Percentiles rank a stretch among this genome's conserved stretches.
phyloP scores from a whole-genome alignment of 768 basidiomycete species.

The Phlegmacium glaucopus region DNA sequence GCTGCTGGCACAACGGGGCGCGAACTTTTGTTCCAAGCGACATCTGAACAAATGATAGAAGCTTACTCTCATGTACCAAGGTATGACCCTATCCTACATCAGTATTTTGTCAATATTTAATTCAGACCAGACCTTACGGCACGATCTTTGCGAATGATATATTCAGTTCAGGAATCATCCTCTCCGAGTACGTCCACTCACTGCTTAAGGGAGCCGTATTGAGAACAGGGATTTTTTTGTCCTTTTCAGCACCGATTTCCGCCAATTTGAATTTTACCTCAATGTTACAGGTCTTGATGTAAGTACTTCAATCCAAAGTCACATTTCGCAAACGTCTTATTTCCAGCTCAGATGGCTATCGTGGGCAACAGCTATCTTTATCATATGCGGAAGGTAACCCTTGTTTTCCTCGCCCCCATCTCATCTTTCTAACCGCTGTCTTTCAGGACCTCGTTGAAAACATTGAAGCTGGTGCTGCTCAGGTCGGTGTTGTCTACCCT shows the following conservation, averaged over 20 bases:
- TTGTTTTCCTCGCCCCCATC: not conserved
- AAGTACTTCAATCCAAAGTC: constrained; percentile 20
- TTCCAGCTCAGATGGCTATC: constrained; percentile 67
- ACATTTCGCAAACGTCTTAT: not conserved
- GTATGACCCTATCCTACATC: constrained; percentile 27
- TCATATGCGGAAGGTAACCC: constrained; percentile 78
- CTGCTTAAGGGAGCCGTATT: not conserved
- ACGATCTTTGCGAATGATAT: constrained; percentile 89
- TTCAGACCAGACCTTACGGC: constrained; percentile 65
- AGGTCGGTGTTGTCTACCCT: constrained; percentile 23
- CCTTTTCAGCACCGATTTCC: constrained; percentile 79
- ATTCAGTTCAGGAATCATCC: constrained; percentile 85
- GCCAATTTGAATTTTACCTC: constrained; percentile 88
- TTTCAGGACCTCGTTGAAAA: constrained; percentile 74
- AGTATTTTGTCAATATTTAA: not conserved
- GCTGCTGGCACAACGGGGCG: constrained; percentile 87
- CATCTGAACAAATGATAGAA: constrained; percentile 90
- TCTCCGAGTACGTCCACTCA: constrained; percentile 72
- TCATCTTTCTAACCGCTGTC: not conserved
- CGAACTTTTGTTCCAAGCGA: constrained; percentile 94
- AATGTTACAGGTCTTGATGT: constrained; percentile 92
- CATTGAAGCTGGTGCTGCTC: constrained; percentile 80
- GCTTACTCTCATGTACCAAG: constrained; percentile 85
- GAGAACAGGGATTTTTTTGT: constrained; percentile 2
- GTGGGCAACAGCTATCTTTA: constrained; percentile 92